Percentiles rank a stretch among this genome's conserved stretches.
These are phyloP conservation scores for Barnettozyma vustinii DNA, from an alignment of 805 yeast species.

Conservation along the genomic window DNA sequence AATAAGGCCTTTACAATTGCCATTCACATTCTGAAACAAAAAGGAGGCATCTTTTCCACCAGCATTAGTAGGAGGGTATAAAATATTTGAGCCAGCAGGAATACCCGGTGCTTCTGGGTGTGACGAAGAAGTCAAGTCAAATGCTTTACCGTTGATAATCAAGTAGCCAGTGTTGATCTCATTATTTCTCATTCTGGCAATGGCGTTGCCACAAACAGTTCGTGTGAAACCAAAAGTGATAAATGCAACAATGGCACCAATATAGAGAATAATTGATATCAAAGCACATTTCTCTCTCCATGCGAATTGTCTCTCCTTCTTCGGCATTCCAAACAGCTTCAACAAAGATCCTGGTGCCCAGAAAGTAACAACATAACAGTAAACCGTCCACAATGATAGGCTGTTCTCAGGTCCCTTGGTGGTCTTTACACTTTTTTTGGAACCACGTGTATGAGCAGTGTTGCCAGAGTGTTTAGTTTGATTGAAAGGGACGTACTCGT, in stretches of 20 bases:
- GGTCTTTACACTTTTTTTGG: background rate
- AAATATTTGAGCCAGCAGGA: constrained; percentile 57
- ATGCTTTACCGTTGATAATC: constrained; percentile 79
- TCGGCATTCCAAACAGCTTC: constrained; percentile 67
- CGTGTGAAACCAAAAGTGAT: constrained; percentile 87
- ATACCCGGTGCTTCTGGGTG: constrained; percentile 87
- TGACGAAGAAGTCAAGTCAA: constrained; percentile 58
- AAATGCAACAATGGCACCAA: constrained; percentile 78
- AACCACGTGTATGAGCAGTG: background rate
- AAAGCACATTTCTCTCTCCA: constrained; percentile 96
- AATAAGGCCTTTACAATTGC: constrained; percentile 78
- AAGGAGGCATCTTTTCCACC: constrained; percentile 86
- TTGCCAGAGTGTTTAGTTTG: constrained; percentile 2
- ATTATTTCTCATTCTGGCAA: constrained; percentile 49
- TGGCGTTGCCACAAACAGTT: constrained; percentile 58
- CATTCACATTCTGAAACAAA: constrained; percentile 86
- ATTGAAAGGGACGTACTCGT: constrained; percentile 36
- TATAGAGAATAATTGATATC: constrained; percentile 61
- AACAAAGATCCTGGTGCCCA: constrained; percentile 86
- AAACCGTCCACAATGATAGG: constrained; percentile 65
- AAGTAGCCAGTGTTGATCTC: constrained; percentile 57
- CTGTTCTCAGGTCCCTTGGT: constrained; percentile 7
- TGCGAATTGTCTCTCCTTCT: constrained; percentile 81
- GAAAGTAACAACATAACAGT: constrained; percentile 76
- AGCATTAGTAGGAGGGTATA: constrained; percentile 82